These are phyloP conservation scores for Penicillium simplicissimum DNA, from an alignment of 495 filamentous ascomycete genomes.

Conservation along the genomic window DNA sequence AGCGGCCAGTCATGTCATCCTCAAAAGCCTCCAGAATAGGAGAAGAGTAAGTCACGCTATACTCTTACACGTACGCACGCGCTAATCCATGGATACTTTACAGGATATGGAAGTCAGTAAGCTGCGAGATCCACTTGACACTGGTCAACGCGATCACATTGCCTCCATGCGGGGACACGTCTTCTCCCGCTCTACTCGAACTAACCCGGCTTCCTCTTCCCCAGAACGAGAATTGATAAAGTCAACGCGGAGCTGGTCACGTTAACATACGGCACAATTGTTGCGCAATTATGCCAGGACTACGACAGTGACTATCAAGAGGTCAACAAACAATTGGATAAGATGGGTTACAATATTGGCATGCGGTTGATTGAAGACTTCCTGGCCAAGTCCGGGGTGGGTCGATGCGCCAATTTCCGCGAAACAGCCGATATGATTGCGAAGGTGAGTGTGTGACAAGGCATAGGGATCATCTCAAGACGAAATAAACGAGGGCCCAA, in stretches of 20 bases:
- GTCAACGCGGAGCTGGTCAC: conserved; percentile 93
- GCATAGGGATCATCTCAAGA: not conserved
- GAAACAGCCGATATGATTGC: conserved; percentile 97
- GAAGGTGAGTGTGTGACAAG: conserved; percentile 58
- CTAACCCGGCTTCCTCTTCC: conserved; percentile 12
- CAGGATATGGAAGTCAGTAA: conserved; percentile 96
- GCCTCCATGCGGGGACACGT: not conserved
- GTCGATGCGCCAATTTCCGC: conserved; percentile 86
- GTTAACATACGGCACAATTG: conserved; percentile 96
- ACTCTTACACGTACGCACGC: conserved; percentile 27
- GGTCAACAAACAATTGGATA: conserved; percentile 94
- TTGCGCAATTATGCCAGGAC: conserved; percentile 94
- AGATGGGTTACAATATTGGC: conserved; percentile 99
- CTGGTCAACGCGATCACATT: not conserved
- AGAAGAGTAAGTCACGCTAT: conserved; percentile 78
- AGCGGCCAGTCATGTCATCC: conserved; percentile 58
- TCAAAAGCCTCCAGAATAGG: conserved; percentile 87
- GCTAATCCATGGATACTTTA: conserved; percentile 16
- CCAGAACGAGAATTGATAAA: conserved; percentile 65
- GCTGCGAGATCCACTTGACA: conserved; percentile 12
- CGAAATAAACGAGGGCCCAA: not conserved
- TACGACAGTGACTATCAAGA: conserved; percentile 89
- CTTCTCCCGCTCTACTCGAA: not conserved
- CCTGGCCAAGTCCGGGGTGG: conserved; percentile 87
- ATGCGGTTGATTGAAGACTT: conserved; percentile 97